These are phyloP conservation scores for Coniochaeta pulveracea DNA, from an alignment of 2,329 filamentous ascomycete species.

Conservation along the genomic window DNA sequence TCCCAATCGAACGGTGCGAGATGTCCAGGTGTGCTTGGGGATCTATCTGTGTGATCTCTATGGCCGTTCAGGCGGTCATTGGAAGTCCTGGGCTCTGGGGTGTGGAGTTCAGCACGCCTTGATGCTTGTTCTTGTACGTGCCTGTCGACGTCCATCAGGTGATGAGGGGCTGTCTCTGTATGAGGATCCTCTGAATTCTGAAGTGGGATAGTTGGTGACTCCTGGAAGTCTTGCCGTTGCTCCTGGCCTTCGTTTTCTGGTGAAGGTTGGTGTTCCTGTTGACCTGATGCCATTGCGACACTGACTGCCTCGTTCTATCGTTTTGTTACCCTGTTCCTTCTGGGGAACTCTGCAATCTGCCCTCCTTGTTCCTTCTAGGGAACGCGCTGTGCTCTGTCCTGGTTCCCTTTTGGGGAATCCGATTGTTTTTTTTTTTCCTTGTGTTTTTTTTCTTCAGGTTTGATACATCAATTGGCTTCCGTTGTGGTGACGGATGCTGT, in stretches of 20 bases:
- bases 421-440: conserved; percentile 1
- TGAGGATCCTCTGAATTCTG: neutral
- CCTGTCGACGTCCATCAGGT: conserved; percentile 3
- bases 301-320: neutral
- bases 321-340: neutral
- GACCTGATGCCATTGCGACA: conserved; percentile 1
- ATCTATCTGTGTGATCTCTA: conserved; percentile 12
- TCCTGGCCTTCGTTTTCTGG: neutral
- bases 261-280: neutral
- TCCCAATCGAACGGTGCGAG: conserved; percentile 62
- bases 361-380: conserved; percentile 2
- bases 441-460: neutral
- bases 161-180: neutral
- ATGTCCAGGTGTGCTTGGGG: conserved; percentile 38
- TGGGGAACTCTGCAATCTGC: too few species aligned
- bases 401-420: conserved; percentile 1
- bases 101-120: conserved; percentile 10
- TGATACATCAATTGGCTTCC: neutral
- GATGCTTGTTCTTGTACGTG: neutral
- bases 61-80: conserved; percentile 14
- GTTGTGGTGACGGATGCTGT: too few species aligned
- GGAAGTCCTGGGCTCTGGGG: conserved; percentile 15
- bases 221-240: neutral
- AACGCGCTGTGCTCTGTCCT: conserved; percentile 1
- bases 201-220: conserved; percentile 4